Percentiles rank a stretch among this genome's conserved stretches.
Evolutionary conservation across 805 yeast genomes (phyloP).

Genomic region (Ogataea minuta): DNA sequence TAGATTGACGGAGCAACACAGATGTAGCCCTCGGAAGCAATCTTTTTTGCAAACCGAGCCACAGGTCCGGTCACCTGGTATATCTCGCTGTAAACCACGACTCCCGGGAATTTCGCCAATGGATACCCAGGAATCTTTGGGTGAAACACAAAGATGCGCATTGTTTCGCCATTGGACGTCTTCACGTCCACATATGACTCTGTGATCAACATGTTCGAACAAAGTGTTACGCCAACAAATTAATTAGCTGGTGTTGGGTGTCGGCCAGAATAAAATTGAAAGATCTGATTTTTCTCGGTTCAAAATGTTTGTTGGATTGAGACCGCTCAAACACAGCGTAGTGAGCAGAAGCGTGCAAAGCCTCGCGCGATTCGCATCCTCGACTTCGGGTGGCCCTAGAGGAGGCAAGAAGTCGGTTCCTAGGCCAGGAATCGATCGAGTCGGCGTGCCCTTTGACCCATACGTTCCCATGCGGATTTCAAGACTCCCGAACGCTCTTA

Average conservation of each 20-base stretch:
- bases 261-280: neutral
- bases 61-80: constrained; percentile 86
- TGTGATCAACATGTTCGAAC: constrained; percentile 57
- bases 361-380: constrained; percentile 17
- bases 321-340: neutral
- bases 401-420: constrained; percentile 20
- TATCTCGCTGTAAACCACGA: constrained; percentile 73
- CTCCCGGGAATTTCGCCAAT: constrained; percentile 78
- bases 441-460: constrained; percentile 37
- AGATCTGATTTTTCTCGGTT: neutral
- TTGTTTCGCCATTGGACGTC: constrained; percentile 64
- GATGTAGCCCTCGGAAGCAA: constrained; percentile 77
- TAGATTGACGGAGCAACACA: constrained; percentile 79
- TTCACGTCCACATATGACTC: constrained; percentile 63
- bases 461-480: constrained; percentile 52
- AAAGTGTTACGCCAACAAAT: neutral
- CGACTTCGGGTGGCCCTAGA: constrained; percentile 2
- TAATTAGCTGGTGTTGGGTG: constrained; percentile 5
- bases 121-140: constrained; percentile 74
- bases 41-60: constrained; percentile 69
- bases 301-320: constrained; percentile 7
- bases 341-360: constrained; percentile 1
- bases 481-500: constrained; percentile 40
- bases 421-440: constrained; percentile 33
- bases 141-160: constrained; percentile 63